Evolutionary conservation across 371 early-diverging fungal genomes (phyloP).

Genomic region (Massospora cicadina): DNA sequence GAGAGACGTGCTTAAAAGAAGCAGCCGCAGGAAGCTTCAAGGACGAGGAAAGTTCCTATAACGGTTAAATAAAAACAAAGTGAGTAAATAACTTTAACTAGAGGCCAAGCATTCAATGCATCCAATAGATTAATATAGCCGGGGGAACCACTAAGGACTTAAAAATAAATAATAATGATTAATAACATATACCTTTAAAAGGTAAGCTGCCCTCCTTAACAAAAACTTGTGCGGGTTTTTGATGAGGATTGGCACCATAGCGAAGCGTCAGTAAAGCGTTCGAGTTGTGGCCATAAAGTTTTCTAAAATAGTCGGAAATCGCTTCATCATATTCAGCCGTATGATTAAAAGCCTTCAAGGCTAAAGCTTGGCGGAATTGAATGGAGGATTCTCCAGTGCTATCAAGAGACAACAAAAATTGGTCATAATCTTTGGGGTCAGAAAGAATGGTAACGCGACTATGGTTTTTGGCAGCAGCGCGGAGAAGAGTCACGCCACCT

Average conservation of each 20-base stretch:
- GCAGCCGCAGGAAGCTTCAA: conserved; percentile 77
- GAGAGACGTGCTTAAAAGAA: conserved; percentile 96
- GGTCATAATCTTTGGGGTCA: conserved; percentile 79
- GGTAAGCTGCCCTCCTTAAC: conserved; percentile 65
- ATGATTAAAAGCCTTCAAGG: conserved; percentile 66
- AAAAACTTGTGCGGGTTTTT: conserved; percentile 89
- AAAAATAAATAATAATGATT: neutral
- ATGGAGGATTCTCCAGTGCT: conserved; percentile 20
- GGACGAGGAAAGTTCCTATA: conserved; percentile 31
- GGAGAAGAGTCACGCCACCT: conserved; percentile 91
- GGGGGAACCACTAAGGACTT: conserved; percentile 78
- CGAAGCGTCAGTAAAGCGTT: conserved; percentile 65
- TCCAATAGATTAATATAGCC: conserved; percentile 96
- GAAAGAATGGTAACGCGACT: conserved; percentile 79
- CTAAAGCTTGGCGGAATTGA: conserved; percentile 27
- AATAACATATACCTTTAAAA: conserved; percentile 33
- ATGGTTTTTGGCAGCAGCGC: conserved; percentile 98
- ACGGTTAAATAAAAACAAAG: neutral
- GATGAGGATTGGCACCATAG: conserved; percentile 97
- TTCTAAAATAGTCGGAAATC: conserved; percentile 85
- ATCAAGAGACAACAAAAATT: conserved; percentile 46
- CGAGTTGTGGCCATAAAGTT: conserved; percentile 59
- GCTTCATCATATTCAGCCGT: conserved; percentile 91
- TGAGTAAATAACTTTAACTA: conserved; percentile 59
- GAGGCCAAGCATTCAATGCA: conserved; percentile 90